Conservation (phyloP, 2,329 filamentous ascomycete genomes). For the Coniochaeta hoffmannii region DNA sequence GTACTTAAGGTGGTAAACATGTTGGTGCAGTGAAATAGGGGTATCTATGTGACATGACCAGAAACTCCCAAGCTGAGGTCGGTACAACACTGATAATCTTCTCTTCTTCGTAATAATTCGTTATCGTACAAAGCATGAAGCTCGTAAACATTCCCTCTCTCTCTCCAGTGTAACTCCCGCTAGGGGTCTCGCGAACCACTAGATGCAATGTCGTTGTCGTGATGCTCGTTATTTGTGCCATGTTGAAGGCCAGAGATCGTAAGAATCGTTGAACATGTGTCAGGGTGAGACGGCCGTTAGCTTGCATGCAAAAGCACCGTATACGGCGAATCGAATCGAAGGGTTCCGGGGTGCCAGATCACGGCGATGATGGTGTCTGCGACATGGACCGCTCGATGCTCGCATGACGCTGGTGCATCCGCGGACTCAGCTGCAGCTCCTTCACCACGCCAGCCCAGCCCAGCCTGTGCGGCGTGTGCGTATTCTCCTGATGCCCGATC, state of each 20-base stretch:
- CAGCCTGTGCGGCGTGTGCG: constrained; percentile 37
- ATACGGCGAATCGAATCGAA: neutral
- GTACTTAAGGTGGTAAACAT: neutral
- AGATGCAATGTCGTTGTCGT: neutral
- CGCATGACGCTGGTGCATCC: constrained; percentile 54
- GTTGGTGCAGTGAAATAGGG: neutral
- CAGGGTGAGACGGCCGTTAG: neutral
- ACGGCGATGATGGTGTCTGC: constrained; percentile 20
- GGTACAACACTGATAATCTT: neutral
- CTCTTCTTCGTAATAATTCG: neutral
- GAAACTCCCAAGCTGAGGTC: neutral
- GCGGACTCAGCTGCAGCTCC: constrained; percentile 53
- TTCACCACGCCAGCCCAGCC: constrained; percentile 58
- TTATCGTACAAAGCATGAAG: neutral
- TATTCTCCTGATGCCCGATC: constrained; percentile 43
- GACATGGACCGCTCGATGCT: constrained; percentile 53
- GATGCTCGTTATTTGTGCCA: neutral
- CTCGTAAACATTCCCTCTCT: neutral
- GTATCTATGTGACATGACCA: neutral
- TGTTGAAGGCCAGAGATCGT: neutral
- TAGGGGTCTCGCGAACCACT: neutral
- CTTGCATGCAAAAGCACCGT: neutral
- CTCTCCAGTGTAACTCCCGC: neutral
- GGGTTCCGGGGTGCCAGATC: neutral
- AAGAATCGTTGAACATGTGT: neutral